These are phyloP conservation scores for Verticillium longisporum DNA, from an alignment of 2,329 filamentous ascomycete species.

Conservation along the genomic window DNA sequence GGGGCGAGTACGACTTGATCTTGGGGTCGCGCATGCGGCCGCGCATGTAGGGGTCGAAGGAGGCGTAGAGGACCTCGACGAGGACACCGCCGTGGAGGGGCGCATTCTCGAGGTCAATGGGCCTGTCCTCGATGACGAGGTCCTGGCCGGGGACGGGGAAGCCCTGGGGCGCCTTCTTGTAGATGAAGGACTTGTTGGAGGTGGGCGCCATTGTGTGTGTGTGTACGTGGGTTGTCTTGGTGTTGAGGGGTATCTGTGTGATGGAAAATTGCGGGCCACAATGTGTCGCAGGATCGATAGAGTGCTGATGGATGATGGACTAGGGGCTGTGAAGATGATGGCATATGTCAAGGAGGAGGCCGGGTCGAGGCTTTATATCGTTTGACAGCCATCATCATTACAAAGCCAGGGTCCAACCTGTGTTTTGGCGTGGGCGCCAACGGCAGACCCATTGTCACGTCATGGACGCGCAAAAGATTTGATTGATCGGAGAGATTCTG, in stretches of 20 bases:
- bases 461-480: background rate
- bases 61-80: slow-evolving; percentile 64
- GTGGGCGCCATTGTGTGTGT: slow-evolving; percentile 34
- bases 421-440: background rate
- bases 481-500: background rate
- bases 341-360: background rate
- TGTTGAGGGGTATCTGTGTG: background rate
- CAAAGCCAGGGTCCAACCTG: background rate
- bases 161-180: slow-evolving; percentile 60
- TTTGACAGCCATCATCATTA: background rate
- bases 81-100: slow-evolving; percentile 61
- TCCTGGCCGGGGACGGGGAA: slow-evolving; percentile 65
- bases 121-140: slow-evolving; percentile 57
- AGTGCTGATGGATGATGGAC: background rate
- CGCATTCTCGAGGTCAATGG: slow-evolving; percentile 57
- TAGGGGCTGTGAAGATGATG: background rate
- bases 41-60: slow-evolving; percentile 80
- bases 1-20: slow-evolving; percentile 62
- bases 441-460: background rate
- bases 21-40: slow-evolving; percentile 65
- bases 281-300: background rate
- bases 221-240: background rate
- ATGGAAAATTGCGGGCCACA: background rate
- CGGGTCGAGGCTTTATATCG: background rate
- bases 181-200: slow-evolving; percentile 68